Evolutionary conservation across 2,329 filamentous ascomycete genomes (phyloP).

Genomic region (Colletotrichum tropicale): DNA sequence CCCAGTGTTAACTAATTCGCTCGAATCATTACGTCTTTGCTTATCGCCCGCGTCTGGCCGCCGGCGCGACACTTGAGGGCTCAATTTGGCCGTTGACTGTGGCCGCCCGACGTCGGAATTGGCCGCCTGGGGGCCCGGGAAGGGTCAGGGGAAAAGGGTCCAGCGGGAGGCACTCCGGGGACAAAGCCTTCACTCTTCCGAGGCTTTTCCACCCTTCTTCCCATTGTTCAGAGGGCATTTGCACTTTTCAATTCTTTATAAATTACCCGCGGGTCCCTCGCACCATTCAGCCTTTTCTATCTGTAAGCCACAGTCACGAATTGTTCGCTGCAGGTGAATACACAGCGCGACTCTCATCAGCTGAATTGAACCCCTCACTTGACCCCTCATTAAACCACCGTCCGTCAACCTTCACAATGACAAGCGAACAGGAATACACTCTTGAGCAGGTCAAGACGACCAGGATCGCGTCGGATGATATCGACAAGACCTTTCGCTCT

Average conservation of each 20-base stretch:
- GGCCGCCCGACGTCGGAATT: conserved; percentile 32
- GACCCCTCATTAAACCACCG: not conserved
- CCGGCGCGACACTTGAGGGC: not conserved
- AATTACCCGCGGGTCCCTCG: not conserved
- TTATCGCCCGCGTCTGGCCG: conserved; percentile 15
- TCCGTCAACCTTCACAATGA: conserved; percentile 28
- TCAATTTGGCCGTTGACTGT: conserved; percentile 7
- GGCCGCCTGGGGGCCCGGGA: conserved; percentile 25
- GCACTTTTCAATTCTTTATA: not conserved
- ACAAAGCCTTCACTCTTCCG: not conserved
- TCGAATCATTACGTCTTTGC: conserved; percentile 9
- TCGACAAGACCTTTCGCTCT: conserved; percentile 66
- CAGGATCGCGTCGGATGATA: conserved; percentile 54
- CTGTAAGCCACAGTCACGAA: not conserved
- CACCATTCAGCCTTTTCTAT: not conserved
- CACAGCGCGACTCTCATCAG: not conserved
- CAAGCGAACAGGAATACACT: conserved; percentile 54
- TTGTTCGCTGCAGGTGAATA: not conserved
- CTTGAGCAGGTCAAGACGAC: conserved; percentile 59
- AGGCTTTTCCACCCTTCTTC: not conserved
- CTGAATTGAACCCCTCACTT: not conserved
- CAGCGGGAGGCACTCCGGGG: not conserved
- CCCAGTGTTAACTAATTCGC: conserved; percentile 11
- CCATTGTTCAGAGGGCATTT: not conserved
- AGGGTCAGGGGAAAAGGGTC: not conserved